These are phyloP conservation scores for Jatropha curcas DNA, from an alignment of 345 rosid genomes.

Conservation along the genomic window DNA sequence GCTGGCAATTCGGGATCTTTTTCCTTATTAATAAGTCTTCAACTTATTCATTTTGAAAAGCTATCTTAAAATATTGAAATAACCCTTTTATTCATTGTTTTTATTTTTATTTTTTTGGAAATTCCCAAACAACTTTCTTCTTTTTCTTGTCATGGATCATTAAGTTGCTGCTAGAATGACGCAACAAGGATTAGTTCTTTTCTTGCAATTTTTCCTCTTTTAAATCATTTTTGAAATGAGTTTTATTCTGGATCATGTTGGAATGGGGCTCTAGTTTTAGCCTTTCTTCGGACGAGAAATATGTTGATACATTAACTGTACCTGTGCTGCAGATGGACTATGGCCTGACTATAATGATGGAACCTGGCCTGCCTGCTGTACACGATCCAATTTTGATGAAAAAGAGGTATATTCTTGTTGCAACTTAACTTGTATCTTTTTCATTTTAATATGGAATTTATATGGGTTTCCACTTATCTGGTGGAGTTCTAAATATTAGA, in stretches of 20 bases:
- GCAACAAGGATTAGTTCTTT: neutral
- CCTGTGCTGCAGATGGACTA: constrained; percentile 65
- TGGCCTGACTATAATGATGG: constrained; percentile 98
- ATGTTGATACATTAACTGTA: constrained; percentile 6
- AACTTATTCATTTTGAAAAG: neutral
- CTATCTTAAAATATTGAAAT: too few species aligned
- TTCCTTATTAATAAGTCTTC: neutral
- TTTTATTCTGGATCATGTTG: neutral
- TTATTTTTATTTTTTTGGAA: neutral
- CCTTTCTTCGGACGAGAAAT: neutral
- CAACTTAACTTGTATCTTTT: neutral
- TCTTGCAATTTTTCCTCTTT: neutral
- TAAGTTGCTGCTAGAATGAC: too few species aligned
- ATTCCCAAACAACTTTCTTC: neutral
- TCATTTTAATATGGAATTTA: neutral
- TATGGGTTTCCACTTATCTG: neutral
- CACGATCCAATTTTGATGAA: constrained; percentile 50
- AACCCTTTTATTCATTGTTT: neutral
- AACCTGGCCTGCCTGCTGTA: constrained; percentile 89
- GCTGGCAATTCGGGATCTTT: neutral
- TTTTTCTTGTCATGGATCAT: neutral
- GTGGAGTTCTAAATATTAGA: neutral
- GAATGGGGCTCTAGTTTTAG: neutral
- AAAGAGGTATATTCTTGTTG: constrained; percentile 51
- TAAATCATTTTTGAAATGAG: neutral